Percentiles rank a stretch among this genome's conserved stretches.
Conservation (phyloP, 2,329 filamentous ascomycete species). For the Sphaerostilbella broomeana region DNA sequence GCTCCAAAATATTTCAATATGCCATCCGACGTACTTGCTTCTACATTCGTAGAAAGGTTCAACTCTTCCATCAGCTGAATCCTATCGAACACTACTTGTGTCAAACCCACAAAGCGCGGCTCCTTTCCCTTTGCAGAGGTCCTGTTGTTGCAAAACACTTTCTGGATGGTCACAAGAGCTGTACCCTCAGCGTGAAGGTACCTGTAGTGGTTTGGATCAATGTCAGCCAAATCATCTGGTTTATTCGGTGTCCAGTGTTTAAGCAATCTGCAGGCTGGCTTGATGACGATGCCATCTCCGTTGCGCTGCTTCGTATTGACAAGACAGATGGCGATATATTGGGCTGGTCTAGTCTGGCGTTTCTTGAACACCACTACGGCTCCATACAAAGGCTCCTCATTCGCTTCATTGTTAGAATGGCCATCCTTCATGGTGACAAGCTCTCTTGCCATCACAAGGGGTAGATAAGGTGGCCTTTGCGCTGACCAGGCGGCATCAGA, state of each 20-base stretch:
- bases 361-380: constrained; percentile 5
- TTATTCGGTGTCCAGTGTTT: no score
- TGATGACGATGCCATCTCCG: not conserved
- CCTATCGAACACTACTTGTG: constrained; percentile 10
- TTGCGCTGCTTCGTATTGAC: constrained; percentile 4
- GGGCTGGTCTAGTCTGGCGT: not conserved
- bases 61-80: constrained; percentile 3
- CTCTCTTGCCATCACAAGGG: constrained; percentile 1
- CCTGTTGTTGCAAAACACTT: not conserved
- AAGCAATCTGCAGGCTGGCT: no score
- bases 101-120: constrained; percentile 4
- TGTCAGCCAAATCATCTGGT: no score
- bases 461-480: not conserved
- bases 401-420: not conserved
- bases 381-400: not conserved
- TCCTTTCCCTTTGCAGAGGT: not conserved
- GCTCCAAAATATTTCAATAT: constrained; percentile 6
- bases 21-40: not conserved
- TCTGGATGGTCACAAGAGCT: constrained; percentile 3
- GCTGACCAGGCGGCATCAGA: not conserved
- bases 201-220: not conserved
- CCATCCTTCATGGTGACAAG: not conserved
- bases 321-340: constrained; percentile 7
- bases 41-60: not conserved
- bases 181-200: not conserved